Base-by-base conservation (phyloP, 257 asterid species). In the Eucommia ulmoides region DNA sequence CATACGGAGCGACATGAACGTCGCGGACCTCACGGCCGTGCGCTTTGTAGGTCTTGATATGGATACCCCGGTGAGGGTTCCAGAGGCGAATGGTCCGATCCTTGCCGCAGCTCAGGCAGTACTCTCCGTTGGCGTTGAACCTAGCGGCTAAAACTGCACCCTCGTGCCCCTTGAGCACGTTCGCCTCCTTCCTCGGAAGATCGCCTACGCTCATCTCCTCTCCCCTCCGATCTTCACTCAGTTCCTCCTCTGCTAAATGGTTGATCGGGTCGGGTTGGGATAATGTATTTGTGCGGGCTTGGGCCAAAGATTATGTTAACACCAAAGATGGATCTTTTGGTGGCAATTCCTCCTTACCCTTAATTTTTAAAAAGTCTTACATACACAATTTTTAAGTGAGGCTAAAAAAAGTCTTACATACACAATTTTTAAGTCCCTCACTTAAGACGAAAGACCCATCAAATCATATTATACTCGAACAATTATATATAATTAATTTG, bases 21-120 rank as follows among this genome's bases (percentile, higher is more conserved):
- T 89, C 94, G 19, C 96, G 94, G 51, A 89, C 94, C 70, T 82
- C 94, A 41, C 96, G 96, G 68, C 93, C 97, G 62, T 89, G 96
- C 16, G 94, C 75, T 64, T 84, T 82, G 70, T 89, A 89, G 65
- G 96, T 89, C 74, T 82, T 84, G 74, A 89, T 80, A 59, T 65
- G 96, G 68, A 80, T 56, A 53, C 96, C 96, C 46, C 91, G 93
- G 77, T 88, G 93, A 48, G 97, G 95, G 73, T 88, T 88, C 97
- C 97, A 88, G 1, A 88, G 76, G 18, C 97, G 81, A 19, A 89
- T 82, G 9, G 97, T 89, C 7, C 96, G 93, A 65, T 89, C 97
- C 58, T 85, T 89, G 56, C 97, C 96, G 69, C 97, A 80, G 81
- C 94, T 82, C 61, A 89, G 69, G 56, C 85, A 78, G 49, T 89